Evolutionary conservation across 164 flowering plant genomes (phyloP), one percentile per base, ranked within the genome.

Genomic region (Tetracentron sinense): DNA sequence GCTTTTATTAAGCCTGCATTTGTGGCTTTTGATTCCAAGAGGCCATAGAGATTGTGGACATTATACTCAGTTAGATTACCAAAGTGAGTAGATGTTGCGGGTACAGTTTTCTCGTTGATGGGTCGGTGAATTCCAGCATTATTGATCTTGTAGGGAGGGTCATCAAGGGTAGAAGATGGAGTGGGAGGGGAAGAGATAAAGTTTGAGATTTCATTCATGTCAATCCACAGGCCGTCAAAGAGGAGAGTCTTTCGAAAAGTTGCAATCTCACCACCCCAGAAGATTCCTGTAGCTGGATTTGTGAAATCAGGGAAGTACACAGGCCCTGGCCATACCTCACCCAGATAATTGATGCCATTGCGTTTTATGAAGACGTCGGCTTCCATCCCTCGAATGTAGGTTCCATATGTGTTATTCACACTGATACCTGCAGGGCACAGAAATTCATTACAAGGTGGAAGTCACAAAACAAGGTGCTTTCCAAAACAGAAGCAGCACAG

Each of bases 141-240:
- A 62, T 86, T 83, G 60, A 92, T 89, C 56, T 68, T 79, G 77
- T 89, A 92, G 2, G 94, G 92, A 55, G 98, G 98, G 20, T 86
- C 54, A 55, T 92, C 96, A 10, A 81, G 69, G 19, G 80, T 70
- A 26, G 93, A 88, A 7, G 19, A 42, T 21, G 78, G 79, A 10
- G 54, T 58, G 1, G 83, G 64, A 3, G 70, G 63, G 11, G 92
- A 71, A 2, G 80, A 44, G 6, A 78, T 75, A 72, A 89, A 91
- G 66, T 87, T 91, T 30, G 96, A 80, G 44, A 79, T 2, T 71
- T 92, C 98, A 66, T 92, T 92, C 98, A 92, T 92, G 75, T 92
- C 98, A 63, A 89, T 68, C 98, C 96, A 92, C 14, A 91, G 80
- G 21, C 98, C 98, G 64, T 92, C 95, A 38, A 86, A 26, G 6